Evolutionary conservation across 139 green algal genomes (phyloP).

Genomic region (Diplosphaera chodatii): DNA sequence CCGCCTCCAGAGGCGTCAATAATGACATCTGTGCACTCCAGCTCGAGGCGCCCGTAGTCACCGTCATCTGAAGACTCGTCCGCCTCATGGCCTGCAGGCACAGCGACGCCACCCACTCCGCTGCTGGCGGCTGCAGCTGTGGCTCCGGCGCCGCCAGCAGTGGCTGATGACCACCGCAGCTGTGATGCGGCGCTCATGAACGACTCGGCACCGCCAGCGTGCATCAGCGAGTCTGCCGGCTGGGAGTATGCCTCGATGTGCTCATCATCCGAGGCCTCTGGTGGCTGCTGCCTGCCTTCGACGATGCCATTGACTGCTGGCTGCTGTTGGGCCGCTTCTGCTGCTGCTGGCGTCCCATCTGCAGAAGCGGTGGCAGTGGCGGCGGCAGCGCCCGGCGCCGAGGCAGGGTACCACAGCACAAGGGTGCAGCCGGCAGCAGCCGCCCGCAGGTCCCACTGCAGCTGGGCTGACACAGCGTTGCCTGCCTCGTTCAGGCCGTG

Average conservation of each 20-base stretch:
- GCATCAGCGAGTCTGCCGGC: not conserved
- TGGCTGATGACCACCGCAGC: not conserved
- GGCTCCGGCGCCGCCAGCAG: too few species aligned
- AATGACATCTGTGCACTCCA: not conserved
- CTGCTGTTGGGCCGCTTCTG: not conserved
- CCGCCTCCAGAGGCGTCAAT: not conserved
- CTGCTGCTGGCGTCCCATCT: not conserved
- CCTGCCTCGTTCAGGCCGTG: not conserved
- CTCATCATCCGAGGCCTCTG: too few species aligned
- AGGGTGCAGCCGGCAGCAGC: conserved; percentile 1
- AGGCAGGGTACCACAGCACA: conserved; percentile 20
- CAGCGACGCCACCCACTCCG: not conserved
- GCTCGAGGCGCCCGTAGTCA: not conserved
- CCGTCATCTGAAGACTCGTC: not conserved
- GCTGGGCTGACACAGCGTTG: not conserved
- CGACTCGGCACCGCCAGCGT: not conserved
- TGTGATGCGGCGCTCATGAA: not conserved
- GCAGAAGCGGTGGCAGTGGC: too few species aligned
- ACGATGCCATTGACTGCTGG: not conserved
- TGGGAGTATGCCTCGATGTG: not conserved
- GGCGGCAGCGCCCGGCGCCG: not conserved
- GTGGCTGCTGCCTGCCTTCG: too few species aligned
- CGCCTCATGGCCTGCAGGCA: too few species aligned
- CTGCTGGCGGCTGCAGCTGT: too few species aligned
- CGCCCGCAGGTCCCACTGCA: conserved; percentile 10